Base-by-base conservation (phyloP, 2,329 filamentous ascomycete genomes). In the Aspergillus calidoustus region DNA sequence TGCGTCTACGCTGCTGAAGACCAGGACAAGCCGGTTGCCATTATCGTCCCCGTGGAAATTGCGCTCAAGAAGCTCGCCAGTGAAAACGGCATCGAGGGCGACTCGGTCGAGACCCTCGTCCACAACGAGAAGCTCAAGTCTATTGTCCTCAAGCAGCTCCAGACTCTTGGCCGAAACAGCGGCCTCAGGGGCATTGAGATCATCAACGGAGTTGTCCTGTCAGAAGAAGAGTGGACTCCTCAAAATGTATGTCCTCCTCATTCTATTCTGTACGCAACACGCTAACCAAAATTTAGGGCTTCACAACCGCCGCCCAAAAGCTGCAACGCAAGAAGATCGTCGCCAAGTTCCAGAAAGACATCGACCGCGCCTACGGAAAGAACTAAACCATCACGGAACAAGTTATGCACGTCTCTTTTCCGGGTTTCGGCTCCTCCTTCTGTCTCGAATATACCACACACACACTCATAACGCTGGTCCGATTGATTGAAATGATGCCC, bases 1-100 rank as follows among this genome's bases (percentile, higher is more conserved):
- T 95, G 95, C 83, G 85, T 97, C 47, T 91, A 95, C 73, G 93
- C 92, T 47, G 90, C 92, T 62, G 79, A 86, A 66, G 86, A 90
- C 68, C 87, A 92, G 76, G 84, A 87, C 64, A 91, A 91, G 73
- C 92, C 93, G 7, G 84, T 97, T 61, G 93, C 93, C 41, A 86
- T 97, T 69, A 89, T 97, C 84, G 83, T 87, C 2, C 86, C 86
- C 4, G 78, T 82, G 6, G 86, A 88, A 72, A 75, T 80, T 4
- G 81, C 82, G 7, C 74, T 87, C 63, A 84, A 86, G 79, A 83
- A 85, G 71, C 64, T 87, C 44, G 86, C 85, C 4, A 75, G 73
- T 19, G 78, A 83, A 19, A 81, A 83, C 54, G 89, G 88, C 47
- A 85, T 96, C 58, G 57, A 86, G 59, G 89, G 89, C 61, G 84